Evolutionary conservation across 2,329 filamentous ascomycete species (phyloP).

Genomic region (Fusarium stilboides): DNA sequence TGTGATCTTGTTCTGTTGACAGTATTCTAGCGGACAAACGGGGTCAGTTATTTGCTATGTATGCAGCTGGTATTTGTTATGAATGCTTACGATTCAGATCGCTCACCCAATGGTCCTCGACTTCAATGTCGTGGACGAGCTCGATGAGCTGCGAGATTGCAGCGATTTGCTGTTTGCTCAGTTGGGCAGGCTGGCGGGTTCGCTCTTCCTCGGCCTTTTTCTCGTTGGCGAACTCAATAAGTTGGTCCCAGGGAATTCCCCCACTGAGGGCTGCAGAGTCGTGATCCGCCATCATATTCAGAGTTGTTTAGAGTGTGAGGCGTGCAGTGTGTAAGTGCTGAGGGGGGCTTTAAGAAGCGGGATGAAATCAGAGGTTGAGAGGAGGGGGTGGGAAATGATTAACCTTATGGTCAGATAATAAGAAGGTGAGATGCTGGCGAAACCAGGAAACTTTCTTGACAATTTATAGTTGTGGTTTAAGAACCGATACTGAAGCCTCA

Average conservation of each 20-base stretch:
- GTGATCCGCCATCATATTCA: slow-evolving; percentile 12
- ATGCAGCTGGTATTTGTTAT: neutral
- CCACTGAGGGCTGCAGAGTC: neutral
- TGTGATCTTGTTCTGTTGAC: slow-evolving; percentile 19
- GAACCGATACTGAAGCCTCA: slow-evolving; percentile 5
- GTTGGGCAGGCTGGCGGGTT: slow-evolving; percentile 51
- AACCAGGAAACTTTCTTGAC: neutral
- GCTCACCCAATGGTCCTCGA: slow-evolving; percentile 52
- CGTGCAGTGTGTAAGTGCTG: slow-evolving; percentile 5
- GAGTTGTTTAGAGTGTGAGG: neutral
- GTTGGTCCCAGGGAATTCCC: slow-evolving; percentile 36
- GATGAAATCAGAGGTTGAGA: slow-evolving; percentile 10
- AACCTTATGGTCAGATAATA: slow-evolving; percentile 6
- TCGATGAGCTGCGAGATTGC: slow-evolving; percentile 60
- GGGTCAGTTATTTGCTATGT: neutral
- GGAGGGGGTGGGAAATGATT: neutral
- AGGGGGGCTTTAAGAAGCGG: neutral
- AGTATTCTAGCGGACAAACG: slow-evolving; percentile 20
- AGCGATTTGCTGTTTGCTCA: slow-evolving; percentile 57
- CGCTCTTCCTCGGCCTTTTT: slow-evolving; percentile 35
- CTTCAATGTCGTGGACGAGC: slow-evolving; percentile 48
- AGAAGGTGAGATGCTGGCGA: neutral
- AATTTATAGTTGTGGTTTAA: slow-evolving; percentile 25
- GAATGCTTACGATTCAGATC: slow-evolving; percentile 47
- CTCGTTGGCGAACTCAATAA: slow-evolving; percentile 37